Base-by-base conservation (phyloP, 768 basidiomycete genomes). In the Agaricus blazei region DNA sequence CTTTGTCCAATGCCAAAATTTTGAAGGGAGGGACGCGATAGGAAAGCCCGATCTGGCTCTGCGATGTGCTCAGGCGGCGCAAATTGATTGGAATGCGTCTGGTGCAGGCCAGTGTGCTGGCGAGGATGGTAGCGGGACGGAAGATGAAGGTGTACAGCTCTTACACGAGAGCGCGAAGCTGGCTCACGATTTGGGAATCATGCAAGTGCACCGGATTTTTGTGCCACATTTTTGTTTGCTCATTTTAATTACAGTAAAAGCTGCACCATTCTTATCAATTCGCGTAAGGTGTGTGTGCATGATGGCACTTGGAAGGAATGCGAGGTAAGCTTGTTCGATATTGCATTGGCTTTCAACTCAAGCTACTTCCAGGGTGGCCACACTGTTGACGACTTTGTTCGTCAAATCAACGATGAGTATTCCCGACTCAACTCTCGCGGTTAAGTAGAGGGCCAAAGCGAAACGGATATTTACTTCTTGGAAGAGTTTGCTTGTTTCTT, bases 201-300 rank as follows among this genome's bases (percentile, higher is more conserved):
- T 71, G 90, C 90, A 68, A 34, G 72, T 61, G 24, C 8, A 2
- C 11, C 36, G 8, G 4, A 45, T 26, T 29, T 19, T 40, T 48
- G 42, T n/a, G 19, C 31, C 4, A 26, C 15, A 11, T 34, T 23
- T 15, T 15, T n/a, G 46, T 37, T 27, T 46, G 36, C 15, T 54
- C 28, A 51, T 24, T 15, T 27, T 4, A 46, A 31, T 36, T 9
- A 52, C 63, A 88, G 84, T 52, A 93, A 86, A 71, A 94, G 92
- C 65, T 97, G 94, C 72, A 93, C 93, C 6, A 75, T 98, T 44
- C 63, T 92, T 38, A 89, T 98, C 63, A 87, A 81, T 62, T 78
- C 75, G 2, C 75, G 72, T 60, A 71, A 78, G 59, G 82, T 87
- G 12, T 93, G 91, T 64, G 76, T 93, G 40, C 87, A 85, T 53